Percentiles rank a stretch among this genome's conserved stretches.
phyloP scores from a whole-genome alignment of 139 green algal species.

The Chlorella sp. region DNA sequence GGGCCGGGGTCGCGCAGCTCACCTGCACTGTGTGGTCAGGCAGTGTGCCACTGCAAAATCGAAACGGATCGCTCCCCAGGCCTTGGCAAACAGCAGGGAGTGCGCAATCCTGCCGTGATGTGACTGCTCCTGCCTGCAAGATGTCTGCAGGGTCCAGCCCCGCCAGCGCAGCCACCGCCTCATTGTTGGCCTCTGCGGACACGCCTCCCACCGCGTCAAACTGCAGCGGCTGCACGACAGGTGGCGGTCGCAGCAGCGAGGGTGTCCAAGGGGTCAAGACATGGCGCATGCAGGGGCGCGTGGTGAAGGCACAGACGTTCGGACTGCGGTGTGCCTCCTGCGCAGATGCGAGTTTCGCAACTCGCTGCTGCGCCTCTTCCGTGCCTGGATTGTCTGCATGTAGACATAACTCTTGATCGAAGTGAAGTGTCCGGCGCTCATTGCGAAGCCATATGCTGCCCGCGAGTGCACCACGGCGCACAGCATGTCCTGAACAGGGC shows the following conservation, averaged over 20 bases:
- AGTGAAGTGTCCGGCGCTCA: conserved; percentile 50
- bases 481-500: conserved; percentile 42
- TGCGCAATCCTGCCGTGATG: too few relatives aligned
- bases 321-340: not conserved
- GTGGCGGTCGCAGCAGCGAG: not conserved
- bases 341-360: not conserved
- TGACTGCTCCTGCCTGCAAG: conserved; percentile 33
- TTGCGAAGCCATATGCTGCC: conserved; percentile 60
- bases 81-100: too few relatives aligned
- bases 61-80: too few relatives aligned
- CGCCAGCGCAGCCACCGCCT: conserved; percentile 47
- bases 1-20: too few relatives aligned
- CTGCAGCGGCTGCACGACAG: not conserved
- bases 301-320: not conserved
- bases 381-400: conserved; percentile 49
- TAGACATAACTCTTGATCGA: conserved; percentile 43
- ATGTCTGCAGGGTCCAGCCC: conserved; percentile 40
- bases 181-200: conserved; percentile 62
- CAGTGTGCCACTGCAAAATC: too few relatives aligned
- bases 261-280: not conserved
- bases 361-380: not conserved
- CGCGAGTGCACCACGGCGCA: conserved; percentile 52
- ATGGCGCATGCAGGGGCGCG: not conserved
- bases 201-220: conserved; percentile 57
- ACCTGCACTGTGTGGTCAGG: too few relatives aligned